phyloP scores from a whole-genome alignment of 805 yeast genomes.

The Dipodascus albidus region DNA sequence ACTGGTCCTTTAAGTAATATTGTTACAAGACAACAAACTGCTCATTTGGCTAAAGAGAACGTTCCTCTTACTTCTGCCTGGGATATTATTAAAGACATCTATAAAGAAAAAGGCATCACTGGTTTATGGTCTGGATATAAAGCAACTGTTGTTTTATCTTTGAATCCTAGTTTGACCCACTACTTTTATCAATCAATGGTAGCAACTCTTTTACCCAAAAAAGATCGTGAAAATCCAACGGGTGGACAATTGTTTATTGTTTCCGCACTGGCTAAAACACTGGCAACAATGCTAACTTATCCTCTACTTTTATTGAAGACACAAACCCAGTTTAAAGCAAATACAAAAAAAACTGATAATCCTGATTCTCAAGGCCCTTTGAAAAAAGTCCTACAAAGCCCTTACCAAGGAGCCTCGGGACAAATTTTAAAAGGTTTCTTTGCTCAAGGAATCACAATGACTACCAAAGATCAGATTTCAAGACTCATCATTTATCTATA shows the following conservation, averaged over 20 bases:
- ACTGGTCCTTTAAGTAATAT: slow-evolving; percentile 23
- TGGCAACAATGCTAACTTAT: slow-evolving; percentile 56
- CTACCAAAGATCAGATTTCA: slow-evolving; percentile 28
- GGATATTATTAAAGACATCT: slow-evolving; percentile 17
- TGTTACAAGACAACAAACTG: slow-evolving; percentile 22
- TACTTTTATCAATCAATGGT: slow-evolving; percentile 23
- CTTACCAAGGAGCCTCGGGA: slow-evolving; percentile 53
- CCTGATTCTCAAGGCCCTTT: not conserved
- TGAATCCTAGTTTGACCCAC: slow-evolving; percentile 25
- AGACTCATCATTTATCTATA: slow-evolving; percentile 15
- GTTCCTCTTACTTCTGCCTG: slow-evolving; percentile 2
- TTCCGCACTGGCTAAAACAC: slow-evolving; percentile 56
- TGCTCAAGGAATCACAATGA: slow-evolving; percentile 26
- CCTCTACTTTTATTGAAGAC: slow-evolving; percentile 71
- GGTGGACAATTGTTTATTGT: slow-evolving; percentile 45
- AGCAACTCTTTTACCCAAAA: slow-evolving; percentile 14
- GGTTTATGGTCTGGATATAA: slow-evolving; percentile 26
- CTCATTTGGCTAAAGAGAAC: slow-evolving; percentile 5
- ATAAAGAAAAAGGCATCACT: slow-evolving; percentile 19
- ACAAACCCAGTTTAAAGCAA: slow-evolving; percentile 45
- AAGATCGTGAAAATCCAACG: slow-evolving; percentile 17
- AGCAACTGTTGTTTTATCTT: slow-evolving; percentile 21
- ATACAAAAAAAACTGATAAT: slow-evolving; percentile 11
- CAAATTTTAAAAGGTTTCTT: slow-evolving; percentile 25
- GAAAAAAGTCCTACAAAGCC: slow-evolving; percentile 63